These are phyloP conservation scores for Beauveria sp. DNA, from an alignment of 2,329 filamentous ascomycete species.

Conservation along the genomic window DNA sequence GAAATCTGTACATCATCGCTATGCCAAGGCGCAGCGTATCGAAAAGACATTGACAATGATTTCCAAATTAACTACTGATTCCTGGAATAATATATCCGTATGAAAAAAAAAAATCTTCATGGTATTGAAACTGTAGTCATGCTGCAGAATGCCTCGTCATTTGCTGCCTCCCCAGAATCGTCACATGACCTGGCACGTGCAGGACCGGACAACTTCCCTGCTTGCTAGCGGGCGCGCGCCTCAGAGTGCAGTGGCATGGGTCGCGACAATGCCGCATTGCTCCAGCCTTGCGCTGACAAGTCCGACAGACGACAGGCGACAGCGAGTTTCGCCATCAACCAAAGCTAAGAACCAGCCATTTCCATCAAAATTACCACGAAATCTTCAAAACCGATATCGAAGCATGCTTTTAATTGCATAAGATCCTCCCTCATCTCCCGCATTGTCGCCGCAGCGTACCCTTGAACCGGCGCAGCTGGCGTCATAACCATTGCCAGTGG, in stretches of 20 bases:
- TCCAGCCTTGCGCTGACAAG: conserved; percentile 6
- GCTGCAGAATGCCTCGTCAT: too few species aligned
- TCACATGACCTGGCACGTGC: conserved; percentile 9
- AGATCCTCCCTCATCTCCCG: background rate
- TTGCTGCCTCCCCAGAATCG: background rate
- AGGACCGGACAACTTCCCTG: background rate
- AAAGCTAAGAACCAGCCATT: background rate
- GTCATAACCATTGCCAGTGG: conserved; percentile 5
- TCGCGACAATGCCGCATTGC: conserved; percentile 1
- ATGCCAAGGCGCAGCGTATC: too few species aligned
- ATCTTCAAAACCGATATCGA: background rate
- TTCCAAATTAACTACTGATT: too few species aligned
- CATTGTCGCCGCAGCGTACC: background rate
- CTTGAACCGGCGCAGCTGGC: conserved; percentile 3
- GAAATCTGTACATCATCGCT: too few species aligned
- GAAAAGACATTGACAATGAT: too few species aligned
- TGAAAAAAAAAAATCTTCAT: too few species aligned
- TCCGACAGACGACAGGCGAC: background rate
- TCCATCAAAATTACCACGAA: conserved; percentile 5
- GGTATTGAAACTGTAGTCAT: too few species aligned
- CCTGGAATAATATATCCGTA: too few species aligned
- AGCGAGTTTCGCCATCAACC: conserved; percentile 2
- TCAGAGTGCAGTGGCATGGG: background rate
- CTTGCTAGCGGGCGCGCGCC: background rate
- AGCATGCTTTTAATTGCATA: conserved; percentile 6